Evolutionary conservation across 1,284 basidiomycete species (phyloP), one percentile per base, ranked within the genome.

Genomic region (Salmacisia buchloeana): DNA sequence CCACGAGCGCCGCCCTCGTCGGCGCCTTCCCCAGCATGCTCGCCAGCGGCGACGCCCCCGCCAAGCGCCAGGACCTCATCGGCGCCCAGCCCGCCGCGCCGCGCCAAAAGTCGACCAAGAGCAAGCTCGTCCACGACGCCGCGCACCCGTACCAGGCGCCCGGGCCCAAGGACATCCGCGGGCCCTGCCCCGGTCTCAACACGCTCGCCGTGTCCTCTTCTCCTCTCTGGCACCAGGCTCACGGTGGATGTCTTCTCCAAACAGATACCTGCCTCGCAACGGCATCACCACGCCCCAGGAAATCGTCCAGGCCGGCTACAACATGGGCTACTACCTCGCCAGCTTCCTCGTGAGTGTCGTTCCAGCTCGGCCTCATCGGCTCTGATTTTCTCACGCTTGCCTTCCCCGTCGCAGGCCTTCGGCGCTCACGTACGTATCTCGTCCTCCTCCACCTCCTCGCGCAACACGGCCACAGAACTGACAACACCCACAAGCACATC

Each of bases 131-230:
- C 25, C 31, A 66, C 62, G 64, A 66, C 49, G 46, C 64, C 25
- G 21, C 38, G n/a, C 64, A 66, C 56, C 63, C 65, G n/a, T 66
- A 66, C 58, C 34, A 59, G 29, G 64, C 64, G 5, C 64, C 64
- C 27, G 58, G 63, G 27, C 34, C 60, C 31, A 66, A 29, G 13
- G 64, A 65, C 31, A 29, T 60, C 33, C 57, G 64, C 25, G 64
- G 64, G 18, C 36, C 45, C 29, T 66, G 64, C 57, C 64, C 64
- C 31, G 63, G 63, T 33, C 43, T 66, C 21, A 66, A 64, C 62
- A 66, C 64, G 15, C 39, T 66, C n/a, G 64, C 64, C 60, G 60
- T 60, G 54, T 58, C n/a, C n/a, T n/a, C n/a, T n/a, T n/a, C n/a
- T n/a, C n/a, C n/a, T n/a, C n/a, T n/a, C n/a, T n/a, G n/a, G n/a